Evolutionary conservation across 352 stramenopile genomes (phyloP).

Genomic region (Pythium biforme): DNA sequence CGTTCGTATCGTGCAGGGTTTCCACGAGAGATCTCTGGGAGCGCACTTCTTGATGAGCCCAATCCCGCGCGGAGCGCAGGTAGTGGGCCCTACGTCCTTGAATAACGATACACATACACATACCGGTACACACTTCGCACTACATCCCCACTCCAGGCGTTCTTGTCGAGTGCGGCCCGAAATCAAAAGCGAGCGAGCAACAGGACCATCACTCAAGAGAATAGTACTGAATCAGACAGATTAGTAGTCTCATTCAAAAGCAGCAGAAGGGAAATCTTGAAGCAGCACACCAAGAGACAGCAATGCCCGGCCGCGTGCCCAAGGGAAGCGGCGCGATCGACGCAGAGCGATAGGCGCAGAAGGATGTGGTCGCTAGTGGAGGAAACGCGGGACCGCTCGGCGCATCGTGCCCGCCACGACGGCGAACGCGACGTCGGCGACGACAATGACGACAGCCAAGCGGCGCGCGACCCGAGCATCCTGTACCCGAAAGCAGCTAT

Average conservation of each 20-base stretch:
- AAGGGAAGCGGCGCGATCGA: neutral
- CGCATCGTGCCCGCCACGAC: neutral
- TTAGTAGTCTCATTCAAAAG: constrained; percentile 7
- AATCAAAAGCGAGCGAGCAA: neutral
- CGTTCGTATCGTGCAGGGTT: constrained; percentile 68
- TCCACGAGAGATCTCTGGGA: constrained; percentile 35
- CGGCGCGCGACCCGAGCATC: neutral
- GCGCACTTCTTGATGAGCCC: constrained; percentile 29
- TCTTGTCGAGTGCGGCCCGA: neutral
- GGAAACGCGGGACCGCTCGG: neutral
- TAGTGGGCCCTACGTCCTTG: constrained; percentile 17
- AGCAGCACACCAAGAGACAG: neutral
- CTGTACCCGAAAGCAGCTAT: constrained; percentile 24
- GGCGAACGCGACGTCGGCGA: neutral
- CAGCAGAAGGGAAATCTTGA: constrained; percentile 4
- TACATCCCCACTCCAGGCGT: neutral
- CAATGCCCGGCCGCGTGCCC: neutral
- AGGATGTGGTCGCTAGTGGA: neutral
- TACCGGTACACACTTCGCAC: neutral
- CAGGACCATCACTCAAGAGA: neutral
- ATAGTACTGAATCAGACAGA: constrained; percentile 13
- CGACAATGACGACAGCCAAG: neutral
- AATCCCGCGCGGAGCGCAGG: constrained; percentile 1
- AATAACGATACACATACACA: neutral
- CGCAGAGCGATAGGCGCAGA: neutral